phyloP scores from a whole-genome alignment of 2,329 filamentous ascomycete genomes.

The Cercospora sp. region DNA sequence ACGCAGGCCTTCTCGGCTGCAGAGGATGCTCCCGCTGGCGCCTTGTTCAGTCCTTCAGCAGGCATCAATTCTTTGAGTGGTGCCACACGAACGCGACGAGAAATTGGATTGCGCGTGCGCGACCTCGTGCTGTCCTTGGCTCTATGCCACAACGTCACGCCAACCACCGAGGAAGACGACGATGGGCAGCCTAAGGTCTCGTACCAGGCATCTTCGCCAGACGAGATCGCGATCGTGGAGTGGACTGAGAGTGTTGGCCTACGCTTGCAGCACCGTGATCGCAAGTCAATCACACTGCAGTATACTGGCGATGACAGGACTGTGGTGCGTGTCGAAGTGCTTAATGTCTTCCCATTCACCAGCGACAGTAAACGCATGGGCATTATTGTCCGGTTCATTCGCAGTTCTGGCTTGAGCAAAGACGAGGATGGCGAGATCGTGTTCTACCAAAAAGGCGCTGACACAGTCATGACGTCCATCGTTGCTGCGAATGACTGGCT shows the following conservation, averaged over 20 bases:
- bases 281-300: conserved; percentile 79
- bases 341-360: conserved; percentile 96
- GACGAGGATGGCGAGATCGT: conserved; percentile 75
- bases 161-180: conserved; percentile 74
- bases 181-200: conserved; percentile 74
- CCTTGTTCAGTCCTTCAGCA: conserved; percentile 73
- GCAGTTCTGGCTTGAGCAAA: conserved; percentile 48
- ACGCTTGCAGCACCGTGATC: conserved; percentile 79
- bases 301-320: conserved; percentile 70
- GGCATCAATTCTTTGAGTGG: conserved; percentile 57
- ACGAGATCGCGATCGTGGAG: conserved; percentile 95
- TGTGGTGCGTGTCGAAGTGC: conserved; percentile 81
- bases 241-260: conserved; percentile 94
- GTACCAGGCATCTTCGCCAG: conserved; percentile 95
- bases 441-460: conserved; percentile 98
- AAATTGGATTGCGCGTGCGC: conserved; percentile 89
- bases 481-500: conserved; percentile 97
- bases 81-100: conserved; percentile 76
- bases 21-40: conserved; percentile 35
- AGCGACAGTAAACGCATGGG: conserved; percentile 98
- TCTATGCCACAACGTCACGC: conserved; percentile 95
- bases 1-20: conserved; percentile 71
- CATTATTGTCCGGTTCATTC: conserved; percentile 83
- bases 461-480: conserved; percentile 96
- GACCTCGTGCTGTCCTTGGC: conserved; percentile 91